Base-by-base conservation (phyloP, 106 monocot genomes). In the Agapanthus africanus region DNA sequence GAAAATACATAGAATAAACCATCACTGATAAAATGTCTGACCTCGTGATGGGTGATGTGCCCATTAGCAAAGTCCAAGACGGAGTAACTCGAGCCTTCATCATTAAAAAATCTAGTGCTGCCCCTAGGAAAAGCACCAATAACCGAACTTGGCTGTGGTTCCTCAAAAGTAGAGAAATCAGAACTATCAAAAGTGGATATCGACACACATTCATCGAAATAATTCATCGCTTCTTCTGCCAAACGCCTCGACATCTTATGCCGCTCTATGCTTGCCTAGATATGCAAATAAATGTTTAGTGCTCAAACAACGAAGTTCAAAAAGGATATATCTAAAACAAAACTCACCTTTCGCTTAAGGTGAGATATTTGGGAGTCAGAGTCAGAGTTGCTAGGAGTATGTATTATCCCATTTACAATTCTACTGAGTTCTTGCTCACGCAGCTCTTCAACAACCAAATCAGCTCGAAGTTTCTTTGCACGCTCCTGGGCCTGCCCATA, bases 171-270 rank as follows among this genome's bases (percentile, higher is more conserved):
- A 41, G 93, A 93, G 59, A 88, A 75, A 65, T 93, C 93, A 50
- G 88, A 81, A 32, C 86, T 79, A 73, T 88, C 93, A 68, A 93
- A 86, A 31, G 85, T 93, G 49, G 93, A 83, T 54, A 93, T 79
- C 11, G 88, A 93, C 5, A 93, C 87, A 62, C 93, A 88, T 81
- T 93, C 93, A 75, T 93, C 93, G 71, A 88, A 92, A 78, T 93
- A 93, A 73, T 76, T 88, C 72, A 88, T 73, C 13, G 93, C 88
- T 74, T 93, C 88, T 76, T 88, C 93, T 40, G 81, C 70, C 69
- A 88, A 78, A 63, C 65, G 67, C 61, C 66, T 79, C 16, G 88
- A 93, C 71, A 86, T 82, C 50, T 75, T 76, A 49, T 28, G 54
- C n/a, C 79, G 68, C 57, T 93, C 88, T 9, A 79, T 80, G 71